Evolutionary conservation across 2,329 filamentous ascomycete species (phyloP).

Genomic region (Diplodia sapinea): DNA sequence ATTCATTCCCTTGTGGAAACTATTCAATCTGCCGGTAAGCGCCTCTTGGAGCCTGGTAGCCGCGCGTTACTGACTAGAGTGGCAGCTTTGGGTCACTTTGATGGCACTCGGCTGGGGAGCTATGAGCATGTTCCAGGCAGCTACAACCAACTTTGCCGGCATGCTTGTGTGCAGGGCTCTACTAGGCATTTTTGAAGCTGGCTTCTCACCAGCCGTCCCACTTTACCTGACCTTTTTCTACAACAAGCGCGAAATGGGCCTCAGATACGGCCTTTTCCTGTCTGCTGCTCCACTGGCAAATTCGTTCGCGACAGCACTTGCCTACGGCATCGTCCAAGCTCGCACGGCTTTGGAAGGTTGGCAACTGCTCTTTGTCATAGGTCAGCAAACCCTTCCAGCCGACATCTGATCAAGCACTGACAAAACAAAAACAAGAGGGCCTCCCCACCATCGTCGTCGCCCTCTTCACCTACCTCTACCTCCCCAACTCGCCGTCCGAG

Average conservation of each 20-base stretch:
- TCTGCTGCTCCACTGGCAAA: not conserved
- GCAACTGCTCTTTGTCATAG: not conserved
- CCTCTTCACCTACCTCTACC: not conserved
- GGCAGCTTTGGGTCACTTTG: not conserved
- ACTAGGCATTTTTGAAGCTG: not conserved
- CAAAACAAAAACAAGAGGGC: not conserved
- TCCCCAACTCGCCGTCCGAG: not conserved
- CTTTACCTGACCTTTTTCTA: not conserved
- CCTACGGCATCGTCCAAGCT: not conserved
- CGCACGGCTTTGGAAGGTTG: not conserved
- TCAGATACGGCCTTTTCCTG: not conserved
- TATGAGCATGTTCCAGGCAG: not conserved
- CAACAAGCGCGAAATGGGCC: not conserved
- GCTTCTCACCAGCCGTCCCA: not conserved
- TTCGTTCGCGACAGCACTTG: not conserved
- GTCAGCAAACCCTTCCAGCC: not conserved
- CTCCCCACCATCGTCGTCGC: not conserved
- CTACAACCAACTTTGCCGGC: not conserved
- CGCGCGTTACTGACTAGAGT: not conserved
- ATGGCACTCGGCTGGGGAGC: not conserved
- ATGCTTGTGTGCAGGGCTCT: not conserved
- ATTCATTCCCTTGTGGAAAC: not conserved
- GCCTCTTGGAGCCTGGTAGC: not conserved
- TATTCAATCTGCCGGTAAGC: not conserved
- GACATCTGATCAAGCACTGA: not conserved